These are phyloP conservation scores for Eucalyptus guilfoylei DNA, from an alignment of 345 rosid species.

Conservation along the genomic window DNA sequence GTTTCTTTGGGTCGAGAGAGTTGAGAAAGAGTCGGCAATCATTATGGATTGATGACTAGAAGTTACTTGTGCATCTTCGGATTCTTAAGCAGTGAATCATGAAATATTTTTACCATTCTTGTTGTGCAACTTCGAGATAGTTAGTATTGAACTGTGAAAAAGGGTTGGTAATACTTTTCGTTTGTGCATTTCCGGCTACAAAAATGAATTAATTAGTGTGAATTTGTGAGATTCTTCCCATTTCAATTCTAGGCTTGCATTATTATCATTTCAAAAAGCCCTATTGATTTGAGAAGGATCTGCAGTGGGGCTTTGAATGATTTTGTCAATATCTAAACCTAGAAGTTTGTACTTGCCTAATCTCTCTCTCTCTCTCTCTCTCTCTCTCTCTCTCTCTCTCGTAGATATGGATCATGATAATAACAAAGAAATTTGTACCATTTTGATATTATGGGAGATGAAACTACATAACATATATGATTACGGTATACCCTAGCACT, in stretches of 20 bases:
- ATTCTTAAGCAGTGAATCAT: not conserved
- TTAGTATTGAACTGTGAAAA: not conserved
- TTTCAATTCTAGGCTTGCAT: not conserved
- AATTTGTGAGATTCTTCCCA: not conserved
- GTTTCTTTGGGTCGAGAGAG: not conserved
- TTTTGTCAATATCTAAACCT: not conserved
- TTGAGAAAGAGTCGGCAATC: not conserved
- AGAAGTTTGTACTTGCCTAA: not conserved
- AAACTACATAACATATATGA: not conserved
- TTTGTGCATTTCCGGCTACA: not conserved
- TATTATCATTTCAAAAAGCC: not conserved
- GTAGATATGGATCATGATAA: not conserved
- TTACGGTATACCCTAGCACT: not conserved
- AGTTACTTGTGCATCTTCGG: not conserved
- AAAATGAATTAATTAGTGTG: not conserved
- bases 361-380: not conserved
- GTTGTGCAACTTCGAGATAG: not conserved
- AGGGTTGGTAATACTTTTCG: not conserved
- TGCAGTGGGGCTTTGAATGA: not conserved
- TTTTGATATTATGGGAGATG: not conserved
- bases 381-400: too few species aligned
- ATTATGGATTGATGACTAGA: not conserved
- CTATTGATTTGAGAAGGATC: not conserved
- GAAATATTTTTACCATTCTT: not conserved
- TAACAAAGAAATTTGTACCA: not conserved